Evolutionary conservation across 306 rosid genomes (phyloP).

Genomic region (Prunus campanulata): DNA sequence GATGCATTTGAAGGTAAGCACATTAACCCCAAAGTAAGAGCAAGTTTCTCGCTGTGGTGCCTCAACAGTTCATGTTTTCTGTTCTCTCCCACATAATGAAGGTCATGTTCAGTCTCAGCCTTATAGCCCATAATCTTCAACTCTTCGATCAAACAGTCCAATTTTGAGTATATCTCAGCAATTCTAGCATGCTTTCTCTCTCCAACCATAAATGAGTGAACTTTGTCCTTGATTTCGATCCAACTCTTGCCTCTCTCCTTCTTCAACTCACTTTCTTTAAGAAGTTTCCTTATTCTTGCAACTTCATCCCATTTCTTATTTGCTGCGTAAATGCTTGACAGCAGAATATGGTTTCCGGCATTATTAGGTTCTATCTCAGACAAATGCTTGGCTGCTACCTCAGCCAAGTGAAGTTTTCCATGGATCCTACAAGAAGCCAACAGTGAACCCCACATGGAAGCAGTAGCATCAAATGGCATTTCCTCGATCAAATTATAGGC

Average conservation of each 20-base stretch:
- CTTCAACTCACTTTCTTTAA: conserved; percentile 61
- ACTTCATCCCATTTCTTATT: conserved; percentile 76
- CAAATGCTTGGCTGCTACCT: conserved; percentile 69
- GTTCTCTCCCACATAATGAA: conserved; percentile 68
- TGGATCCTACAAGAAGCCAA: conserved; percentile 71
- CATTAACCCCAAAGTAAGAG: conserved; percentile 67
- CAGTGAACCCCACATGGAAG: conserved; percentile 89
- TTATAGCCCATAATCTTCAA: conserved; percentile 56
- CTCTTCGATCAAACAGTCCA: conserved; percentile 60
- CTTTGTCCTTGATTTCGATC: conserved; percentile 70
- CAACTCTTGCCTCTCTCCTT: conserved; percentile 83
- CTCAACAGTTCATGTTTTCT: conserved; percentile 61
- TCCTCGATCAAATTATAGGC: conserved; percentile 56
- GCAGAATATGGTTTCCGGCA: conserved; percentile 83
- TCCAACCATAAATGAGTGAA: conserved; percentile 77
- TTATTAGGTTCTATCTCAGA: conserved; percentile 74
- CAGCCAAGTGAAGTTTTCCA: conserved; percentile 63
- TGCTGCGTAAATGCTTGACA: conserved; percentile 74
- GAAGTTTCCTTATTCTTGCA: conserved; percentile 65
- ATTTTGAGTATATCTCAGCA: conserved; percentile 43
- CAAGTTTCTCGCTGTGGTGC: conserved; percentile 89
- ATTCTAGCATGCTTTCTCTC: conserved; percentile 66
- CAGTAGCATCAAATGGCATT: conserved; percentile 63
- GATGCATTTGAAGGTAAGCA: conserved; percentile 61
- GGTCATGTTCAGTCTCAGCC: conserved; percentile 58